Base-by-base conservation (phyloP, 495 filamentous ascomycete species). In the Penicillium ochrochloron region DNA sequence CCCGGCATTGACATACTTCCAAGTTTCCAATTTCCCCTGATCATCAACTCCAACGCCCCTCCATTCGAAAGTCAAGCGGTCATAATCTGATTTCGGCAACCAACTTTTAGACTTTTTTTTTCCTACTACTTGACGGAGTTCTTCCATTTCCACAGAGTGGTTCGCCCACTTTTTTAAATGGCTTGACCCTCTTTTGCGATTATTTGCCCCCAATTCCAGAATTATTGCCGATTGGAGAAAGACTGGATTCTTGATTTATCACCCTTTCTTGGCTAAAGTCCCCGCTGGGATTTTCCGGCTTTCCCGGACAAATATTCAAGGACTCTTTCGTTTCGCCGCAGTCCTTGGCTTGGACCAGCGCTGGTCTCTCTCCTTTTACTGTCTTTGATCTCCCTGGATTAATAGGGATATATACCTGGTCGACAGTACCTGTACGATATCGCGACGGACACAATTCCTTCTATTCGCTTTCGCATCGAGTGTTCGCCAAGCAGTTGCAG, bases 211-310 rank as follows among this genome's bases (percentile, higher is more conserved):
- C n/a, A 37, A 42, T 41, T 31, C n/a, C 23, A 27, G 1, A 27
- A 27, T 31, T 6, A 48, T 48, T 6, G 12, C 7, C 21, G 19
- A 23, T 17, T 21, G 2, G 9, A 23, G 8, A 11, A 7, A 2
- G 23, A 7, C 21, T 25, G 9, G 23, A 23, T 48, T 23, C 44
- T 23, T 21, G 44, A 25, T 48, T 41, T 17, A 21, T 48, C 21
- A 11, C 19, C 44, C 42, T 14, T 59, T 33, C 34, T 60, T 55
- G 48, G 44, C 44, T 10, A 48, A 48, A 39, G 31, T 17, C 14
- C 23, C 64, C 57, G 56, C 60, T 66, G 19, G 50, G 59, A 34
- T 59, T 52, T 65, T 61, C 65, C 65, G 66, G 61, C 21, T 11
- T 58, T 63, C 56, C 62, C 68, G 61, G 65, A 50, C 62, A 56